phyloP scores from a whole-genome alignment of 2,329 filamentous ascomycete species.

The Diaporthe humulicola region DNA sequence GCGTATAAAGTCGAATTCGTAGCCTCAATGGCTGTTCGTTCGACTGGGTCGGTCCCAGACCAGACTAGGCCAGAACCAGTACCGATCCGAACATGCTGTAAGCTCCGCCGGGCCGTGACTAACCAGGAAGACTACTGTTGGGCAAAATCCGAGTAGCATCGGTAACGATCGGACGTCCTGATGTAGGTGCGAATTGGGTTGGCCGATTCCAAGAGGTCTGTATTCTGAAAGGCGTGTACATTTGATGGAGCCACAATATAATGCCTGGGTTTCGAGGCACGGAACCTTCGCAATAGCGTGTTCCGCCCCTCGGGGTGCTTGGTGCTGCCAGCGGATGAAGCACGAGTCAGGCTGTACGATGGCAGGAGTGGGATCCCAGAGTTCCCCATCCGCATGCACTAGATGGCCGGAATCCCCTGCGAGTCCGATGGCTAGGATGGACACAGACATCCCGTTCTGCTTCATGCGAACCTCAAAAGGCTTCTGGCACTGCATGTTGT shows the following conservation, averaged over 20 bases:
- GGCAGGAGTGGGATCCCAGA: slow-evolving; percentile 18
- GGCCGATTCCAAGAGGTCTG: slow-evolving; percentile 4
- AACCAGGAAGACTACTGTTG: background rate
- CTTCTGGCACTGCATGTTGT: background rate
- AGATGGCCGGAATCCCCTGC: background rate
- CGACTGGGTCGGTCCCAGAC: background rate
- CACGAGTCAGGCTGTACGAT: slow-evolving; percentile 23
- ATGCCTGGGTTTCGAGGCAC: background rate
- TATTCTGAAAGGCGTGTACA: background rate
- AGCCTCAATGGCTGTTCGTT: slow-evolving; percentile 5
- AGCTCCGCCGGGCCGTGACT: background rate
- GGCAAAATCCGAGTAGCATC: background rate
- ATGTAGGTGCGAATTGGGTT: background rate
- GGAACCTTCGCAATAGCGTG: background rate
- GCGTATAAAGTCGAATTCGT: background rate
- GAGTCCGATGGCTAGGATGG: background rate
- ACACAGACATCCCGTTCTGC: background rate
- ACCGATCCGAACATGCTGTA: background rate
- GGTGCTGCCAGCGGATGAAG: slow-evolving; percentile 16
- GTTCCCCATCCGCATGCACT: slow-evolving; percentile 1
- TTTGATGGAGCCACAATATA: background rate
- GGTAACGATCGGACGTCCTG: background rate
- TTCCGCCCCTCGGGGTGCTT: background rate
- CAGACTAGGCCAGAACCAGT: background rate
- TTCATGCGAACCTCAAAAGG: background rate